A percentile compares a stretch with the other conserved stretches of the same genome.
These are phyloP conservation scores for Zygnema circumcarinatum DNA, from an alignment of 139 green algal genomes.

Conservation along the genomic window DNA sequence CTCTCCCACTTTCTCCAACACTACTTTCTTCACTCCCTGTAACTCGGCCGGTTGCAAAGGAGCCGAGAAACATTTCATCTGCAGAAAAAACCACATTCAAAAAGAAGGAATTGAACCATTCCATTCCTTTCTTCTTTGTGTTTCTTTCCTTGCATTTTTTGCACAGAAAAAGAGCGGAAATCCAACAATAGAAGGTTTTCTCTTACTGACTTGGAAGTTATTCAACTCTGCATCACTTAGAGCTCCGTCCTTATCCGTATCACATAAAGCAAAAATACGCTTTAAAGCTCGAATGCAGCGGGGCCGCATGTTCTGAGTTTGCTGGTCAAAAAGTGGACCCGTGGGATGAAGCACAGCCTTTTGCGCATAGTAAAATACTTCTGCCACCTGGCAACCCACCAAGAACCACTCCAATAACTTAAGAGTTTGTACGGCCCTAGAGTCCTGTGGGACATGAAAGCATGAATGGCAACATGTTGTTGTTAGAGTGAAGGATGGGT, in stretches of 20 bases:
- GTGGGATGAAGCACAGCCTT: slow-evolving; percentile 88
- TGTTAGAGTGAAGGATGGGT: too few species aligned
- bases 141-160: too few species aligned
- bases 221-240: slow-evolving; percentile 87
- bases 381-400: slow-evolving; percentile 52
- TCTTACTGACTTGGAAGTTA: slow-evolving; percentile 76
- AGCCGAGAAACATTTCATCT: slow-evolving; percentile 49
- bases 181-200: too few species aligned
- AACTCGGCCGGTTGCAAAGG: slow-evolving; percentile 76
- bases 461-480: too few species aligned
- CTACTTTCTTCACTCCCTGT: slow-evolving; percentile 84
- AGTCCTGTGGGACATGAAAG: too few species aligned
- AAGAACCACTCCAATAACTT: slow-evolving; percentile 31
- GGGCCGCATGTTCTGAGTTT: slow-evolving; percentile 66
- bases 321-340: slow-evolving; percentile 83
- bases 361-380: slow-evolving; percentile 82
- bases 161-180: background rate
- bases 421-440: slow-evolving; percentile 67
- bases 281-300: slow-evolving; percentile 79
- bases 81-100: background rate
- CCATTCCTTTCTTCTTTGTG: too few species aligned
- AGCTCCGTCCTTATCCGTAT: slow-evolving; percentile 76
- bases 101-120: too few species aligned
- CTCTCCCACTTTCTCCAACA: slow-evolving; percentile 75
- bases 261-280: slow-evolving; percentile 86